Base-by-base conservation (phyloP, 1,139 yeast genomes). In the Pichia sp. region DNA sequence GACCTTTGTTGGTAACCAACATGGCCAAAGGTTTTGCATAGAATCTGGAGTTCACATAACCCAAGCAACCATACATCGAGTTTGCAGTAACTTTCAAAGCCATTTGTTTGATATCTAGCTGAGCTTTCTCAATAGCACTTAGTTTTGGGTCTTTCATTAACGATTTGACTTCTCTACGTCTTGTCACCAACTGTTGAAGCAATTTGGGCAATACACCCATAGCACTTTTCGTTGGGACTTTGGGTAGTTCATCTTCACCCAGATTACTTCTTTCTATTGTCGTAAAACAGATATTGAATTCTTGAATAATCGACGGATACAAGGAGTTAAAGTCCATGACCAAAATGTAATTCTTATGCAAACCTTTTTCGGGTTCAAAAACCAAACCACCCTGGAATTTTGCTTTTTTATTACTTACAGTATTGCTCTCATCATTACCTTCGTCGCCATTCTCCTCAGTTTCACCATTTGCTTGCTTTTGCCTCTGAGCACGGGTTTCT, bases 11-110 rank as follows among this genome's bases (percentile, higher is more conserved):
- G 1, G 99, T 95, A 51, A 92, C 96, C 67, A 95, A 76, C 92
- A 90, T 90, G 6, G 99, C 99, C 63, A 95, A 76, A 0, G 98
- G 97, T 66, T 90, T 86, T 11, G 99, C 99, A 67, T 92, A 93
- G 70, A 95, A 95, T 65, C 99, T 80, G 29, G 98, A 90, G 64
- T 87, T 81, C 10, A 87, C 87, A 70, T 85, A 92, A 61, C 99
- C 99, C 64, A 95, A 79, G 80, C 99, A 95, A 68, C 99, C 99
- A 72, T 95, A 95, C 98, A 95, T 93, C 34, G 99, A 93, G 72
- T 95, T 95, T 19, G 99, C 99, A 1, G 99, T 95, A 66, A 95
- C 78, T 70, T 95, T 95, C 67, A 95, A 80, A 0, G 99, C 99
- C 67, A 88, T 96, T 71, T 95, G 99, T 66, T 92, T 90, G 66